Evolutionary conservation across 352 stramenopile species (phyloP).

Genomic region (Globisporangium paroecandrum): DNA sequence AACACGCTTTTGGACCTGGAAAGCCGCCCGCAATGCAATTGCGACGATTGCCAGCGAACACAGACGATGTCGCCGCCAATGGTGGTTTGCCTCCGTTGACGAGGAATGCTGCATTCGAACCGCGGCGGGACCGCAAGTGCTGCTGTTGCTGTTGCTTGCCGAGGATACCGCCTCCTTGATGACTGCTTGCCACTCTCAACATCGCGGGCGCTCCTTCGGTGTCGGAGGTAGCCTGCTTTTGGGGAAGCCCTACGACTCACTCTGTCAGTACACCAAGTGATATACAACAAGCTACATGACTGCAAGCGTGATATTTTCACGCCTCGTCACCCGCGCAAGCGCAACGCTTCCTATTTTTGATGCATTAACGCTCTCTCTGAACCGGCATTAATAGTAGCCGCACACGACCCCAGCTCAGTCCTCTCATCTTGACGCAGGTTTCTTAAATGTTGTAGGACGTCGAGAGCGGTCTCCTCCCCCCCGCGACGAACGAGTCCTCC

Average conservation of each 20-base stretch:
- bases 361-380: neutral
- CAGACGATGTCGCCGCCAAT: neutral
- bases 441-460: neutral
- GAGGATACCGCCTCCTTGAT: slow-evolving; percentile 1
- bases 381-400: neutral
- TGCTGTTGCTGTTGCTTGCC: slow-evolving; percentile 6
- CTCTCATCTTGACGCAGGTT: neutral
- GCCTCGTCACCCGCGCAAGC: no score
- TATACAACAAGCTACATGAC: no score
- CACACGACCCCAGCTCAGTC: neutral
- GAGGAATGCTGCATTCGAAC: neutral
- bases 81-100: neutral
- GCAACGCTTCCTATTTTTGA: neutral
- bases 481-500: slow-evolving; percentile 71
- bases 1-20: slow-evolving; percentile 13
- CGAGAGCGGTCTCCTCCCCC: slow-evolving; percentile 35
- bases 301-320: no score
- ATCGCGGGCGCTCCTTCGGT: neutral
- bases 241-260: neutral
- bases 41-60: slow-evolving; percentile 6
- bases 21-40: slow-evolving; percentile 18
- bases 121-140: neutral
- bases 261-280: no score
- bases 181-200: neutral
- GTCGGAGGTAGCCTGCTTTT: neutral